Evolutionary conservation across 768 basidiomycete species (phyloP).

Genomic region (Tylopilus vinaceipallidus): DNA sequence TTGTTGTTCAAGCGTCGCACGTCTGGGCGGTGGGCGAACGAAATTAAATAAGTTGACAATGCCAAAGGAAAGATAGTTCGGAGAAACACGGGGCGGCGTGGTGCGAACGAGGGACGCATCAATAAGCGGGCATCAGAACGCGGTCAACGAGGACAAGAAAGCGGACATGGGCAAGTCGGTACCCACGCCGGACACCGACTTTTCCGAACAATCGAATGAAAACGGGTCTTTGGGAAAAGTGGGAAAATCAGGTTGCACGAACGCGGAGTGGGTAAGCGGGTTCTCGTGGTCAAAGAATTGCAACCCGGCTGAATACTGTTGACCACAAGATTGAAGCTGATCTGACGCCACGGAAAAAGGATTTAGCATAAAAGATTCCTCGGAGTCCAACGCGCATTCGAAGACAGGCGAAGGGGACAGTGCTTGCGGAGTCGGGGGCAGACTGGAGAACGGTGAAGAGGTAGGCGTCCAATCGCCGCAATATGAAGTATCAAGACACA

Average conservation of each 20-base stretch:
- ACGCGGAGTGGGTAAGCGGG: slow-evolving; percentile 11
- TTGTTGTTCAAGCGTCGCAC: slow-evolving; percentile 7
- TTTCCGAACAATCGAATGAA: slow-evolving; percentile 26
- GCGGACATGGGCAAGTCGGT: slow-evolving; percentile 31
- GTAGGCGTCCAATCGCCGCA: slow-evolving; percentile 39
- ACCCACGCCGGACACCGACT: slow-evolving; percentile 20
- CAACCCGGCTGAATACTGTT: slow-evolving; percentile 22
- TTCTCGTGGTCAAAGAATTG: slow-evolving; percentile 19
- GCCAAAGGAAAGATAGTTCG: slow-evolving; percentile 2
- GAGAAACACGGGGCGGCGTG: slow-evolving; percentile 5
- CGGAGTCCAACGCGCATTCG: slow-evolving; percentile 22
- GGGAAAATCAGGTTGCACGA: slow-evolving; percentile 22
- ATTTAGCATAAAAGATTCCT: slow-evolving; percentile 19
- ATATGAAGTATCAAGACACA: slow-evolving; percentile 44
- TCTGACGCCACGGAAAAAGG: slow-evolving; percentile 17
- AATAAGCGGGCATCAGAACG: slow-evolving; percentile 21
- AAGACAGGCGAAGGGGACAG: slow-evolving; percentile 30
- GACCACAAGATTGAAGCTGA: slow-evolving; percentile 13
- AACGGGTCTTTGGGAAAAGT: slow-evolving; percentile 24
- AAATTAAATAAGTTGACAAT: background rate
- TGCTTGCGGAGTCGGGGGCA: slow-evolving; percentile 42
- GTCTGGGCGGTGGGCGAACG: slow-evolving; percentile 3
- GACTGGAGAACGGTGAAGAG: slow-evolving; percentile 44
- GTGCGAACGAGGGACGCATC: background rate
- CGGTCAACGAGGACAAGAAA: slow-evolving; percentile 32